These are phyloP conservation scores for Cordyceps javanica DNA, from an alignment of 2,329 filamentous ascomycete genomes.

Conservation along the genomic window DNA sequence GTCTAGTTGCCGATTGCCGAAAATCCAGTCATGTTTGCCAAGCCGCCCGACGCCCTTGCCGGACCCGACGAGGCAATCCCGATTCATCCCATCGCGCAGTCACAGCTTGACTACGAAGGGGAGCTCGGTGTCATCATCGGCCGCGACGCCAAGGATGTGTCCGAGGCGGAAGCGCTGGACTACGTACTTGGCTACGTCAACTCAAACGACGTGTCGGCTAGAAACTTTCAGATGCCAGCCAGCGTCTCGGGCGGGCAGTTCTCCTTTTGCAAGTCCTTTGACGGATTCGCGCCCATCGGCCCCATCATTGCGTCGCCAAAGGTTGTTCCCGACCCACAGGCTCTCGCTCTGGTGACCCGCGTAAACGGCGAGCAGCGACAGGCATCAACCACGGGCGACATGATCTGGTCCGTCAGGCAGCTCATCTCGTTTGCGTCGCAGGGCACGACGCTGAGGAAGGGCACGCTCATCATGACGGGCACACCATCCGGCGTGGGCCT, in stretches of 20 bases:
- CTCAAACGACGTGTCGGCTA: conserved; percentile 46
- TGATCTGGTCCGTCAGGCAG: conserved; percentile 38
- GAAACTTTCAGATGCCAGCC: conserved; percentile 42
- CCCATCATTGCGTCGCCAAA: conserved; percentile 27
- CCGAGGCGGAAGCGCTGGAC: conserved; percentile 38
- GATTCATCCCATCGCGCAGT: conserved; percentile 38
- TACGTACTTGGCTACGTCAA: conserved; percentile 53
- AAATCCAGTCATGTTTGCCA: conserved; percentile 17
- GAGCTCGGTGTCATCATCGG: conserved; percentile 46
- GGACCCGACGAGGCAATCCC: conserved; percentile 17
- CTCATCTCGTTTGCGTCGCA: conserved; percentile 34
- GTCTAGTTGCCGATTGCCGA: neutral
- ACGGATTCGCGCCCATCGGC: conserved; percentile 46
- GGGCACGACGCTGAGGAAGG: conserved; percentile 34
- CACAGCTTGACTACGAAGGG: conserved; percentile 20
- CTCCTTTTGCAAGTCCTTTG: conserved; percentile 44
- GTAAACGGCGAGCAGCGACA: conserved; percentile 43
- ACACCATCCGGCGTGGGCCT: conserved; percentile 35
- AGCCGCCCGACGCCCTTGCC: conserved; percentile 17
- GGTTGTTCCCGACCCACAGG: conserved; percentile 17
- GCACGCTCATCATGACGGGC: conserved; percentile 44
- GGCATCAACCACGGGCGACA: conserved; percentile 35
- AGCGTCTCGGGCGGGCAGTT: conserved; percentile 32
- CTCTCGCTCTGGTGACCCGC: conserved; percentile 17
- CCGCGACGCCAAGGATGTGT: conserved; percentile 40